Evolutionary conservation across 768 basidiomycete genomes (phyloP).

Genomic region (Suillus alpinus): DNA sequence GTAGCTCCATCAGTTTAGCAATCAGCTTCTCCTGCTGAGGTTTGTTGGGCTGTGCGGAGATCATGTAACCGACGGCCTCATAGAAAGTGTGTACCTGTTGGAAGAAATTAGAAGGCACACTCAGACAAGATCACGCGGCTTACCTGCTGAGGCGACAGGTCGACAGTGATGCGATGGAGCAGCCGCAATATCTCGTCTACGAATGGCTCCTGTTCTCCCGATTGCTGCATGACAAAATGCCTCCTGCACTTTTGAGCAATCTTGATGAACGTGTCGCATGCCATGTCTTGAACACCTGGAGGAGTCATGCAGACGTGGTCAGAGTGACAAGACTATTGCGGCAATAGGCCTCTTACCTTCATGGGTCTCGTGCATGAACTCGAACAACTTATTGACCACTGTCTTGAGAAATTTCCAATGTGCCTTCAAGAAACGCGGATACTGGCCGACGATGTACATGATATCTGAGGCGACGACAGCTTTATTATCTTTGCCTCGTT

Average conservation of each 20-base stretch:
- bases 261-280: constrained; percentile 99
- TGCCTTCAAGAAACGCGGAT: constrained; percentile 98
- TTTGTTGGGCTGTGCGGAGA: constrained; percentile 97
- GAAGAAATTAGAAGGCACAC: constrained; percentile 7
- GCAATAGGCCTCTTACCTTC: constrained; percentile 55
- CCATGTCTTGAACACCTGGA: constrained; percentile 98
- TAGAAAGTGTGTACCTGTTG: constrained; percentile 91
- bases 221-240: constrained; percentile 98
- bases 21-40: constrained; percentile 95
- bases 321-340: constrained; percentile 17
- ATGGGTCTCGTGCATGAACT: constrained; percentile 99
- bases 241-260: constrained; percentile 98
- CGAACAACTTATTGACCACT: constrained; percentile 98
- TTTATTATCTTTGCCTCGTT: constrained; percentile 99
- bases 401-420: constrained; percentile 99
- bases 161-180: constrained; percentile 91
- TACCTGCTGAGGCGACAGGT: constrained; percentile 86
- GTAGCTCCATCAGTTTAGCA: constrained; percentile 92
- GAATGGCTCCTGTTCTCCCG: constrained; percentile 95
- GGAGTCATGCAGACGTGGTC: neutral
- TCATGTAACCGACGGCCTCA: constrained; percentile 99
- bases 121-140: constrained; percentile 4
- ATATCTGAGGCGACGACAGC: constrained; percentile 96
- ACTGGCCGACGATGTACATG: constrained; percentile 99
- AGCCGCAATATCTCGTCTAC: constrained; percentile 94